Percentiles rank a stretch among this genome's conserved stretches.
Evolutionary conservation across 148 eudicot species (phyloP).

Genomic region (Pouteria glomerata): DNA sequence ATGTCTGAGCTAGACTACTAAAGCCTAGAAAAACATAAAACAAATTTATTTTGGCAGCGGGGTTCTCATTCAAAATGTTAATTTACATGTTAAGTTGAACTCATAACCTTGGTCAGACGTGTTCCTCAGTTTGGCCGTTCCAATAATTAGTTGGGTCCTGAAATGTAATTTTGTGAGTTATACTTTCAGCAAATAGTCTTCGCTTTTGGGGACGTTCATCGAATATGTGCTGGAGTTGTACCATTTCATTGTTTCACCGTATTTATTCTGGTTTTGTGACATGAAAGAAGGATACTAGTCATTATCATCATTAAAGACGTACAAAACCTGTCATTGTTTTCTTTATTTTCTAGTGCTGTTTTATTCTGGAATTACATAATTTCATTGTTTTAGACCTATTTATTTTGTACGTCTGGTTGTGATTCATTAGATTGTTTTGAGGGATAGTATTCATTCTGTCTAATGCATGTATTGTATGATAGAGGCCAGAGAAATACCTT

Average conservation of each 20-base stretch:
- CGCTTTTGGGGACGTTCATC: neutral
- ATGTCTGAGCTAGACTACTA: no score
- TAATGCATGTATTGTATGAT: constrained; percentile 5
- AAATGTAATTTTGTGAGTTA: neutral
- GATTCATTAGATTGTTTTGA: neutral
- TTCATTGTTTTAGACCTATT: neutral
- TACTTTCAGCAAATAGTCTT: neutral
- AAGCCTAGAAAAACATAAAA: neutral
- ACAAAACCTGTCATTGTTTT: neutral
- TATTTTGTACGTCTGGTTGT: no score
- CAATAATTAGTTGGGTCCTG: neutral
- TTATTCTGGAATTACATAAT: neutral
- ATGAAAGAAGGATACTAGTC: neutral
- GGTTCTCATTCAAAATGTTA: neutral
- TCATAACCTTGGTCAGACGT: neutral
- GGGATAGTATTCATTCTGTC: neutral
- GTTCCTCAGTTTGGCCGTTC: neutral
- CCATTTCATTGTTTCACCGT: neutral
- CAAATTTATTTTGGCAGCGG: neutral
- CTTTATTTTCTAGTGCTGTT: neutral
- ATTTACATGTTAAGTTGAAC: neutral
- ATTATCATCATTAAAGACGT: neutral
- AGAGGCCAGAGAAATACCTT: constrained; percentile 97
- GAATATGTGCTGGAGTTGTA: no score
- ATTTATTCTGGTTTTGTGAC: neutral